Evolutionary conservation across 371 early-diverging fungal genomes (phyloP).

Genomic region (Zychaea mexicana): DNA sequence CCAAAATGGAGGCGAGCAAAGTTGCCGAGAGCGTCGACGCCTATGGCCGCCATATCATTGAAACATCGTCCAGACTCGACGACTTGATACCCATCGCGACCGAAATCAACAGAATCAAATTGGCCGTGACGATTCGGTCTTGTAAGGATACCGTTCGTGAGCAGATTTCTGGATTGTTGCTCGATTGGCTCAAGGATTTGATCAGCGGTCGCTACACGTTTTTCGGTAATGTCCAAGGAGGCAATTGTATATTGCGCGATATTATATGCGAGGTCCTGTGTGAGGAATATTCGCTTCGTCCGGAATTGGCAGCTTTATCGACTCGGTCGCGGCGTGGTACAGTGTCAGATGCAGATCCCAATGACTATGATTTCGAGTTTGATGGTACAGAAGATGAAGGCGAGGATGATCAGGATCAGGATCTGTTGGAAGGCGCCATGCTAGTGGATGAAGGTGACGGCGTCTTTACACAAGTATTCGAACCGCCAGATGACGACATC

Average conservation of each 20-base stretch:
- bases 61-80: slow-evolving; percentile 60
- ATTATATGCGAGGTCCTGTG: slow-evolving; percentile 75
- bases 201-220: slow-evolving; percentile 64
- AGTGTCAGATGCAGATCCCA: slow-evolving; percentile 27
- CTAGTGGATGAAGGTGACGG: slow-evolving; percentile 21
- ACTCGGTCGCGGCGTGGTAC: slow-evolving; percentile 36
- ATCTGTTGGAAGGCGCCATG: slow-evolving; percentile 8
- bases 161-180: slow-evolving; percentile 67
- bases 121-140: slow-evolving; percentile 84
- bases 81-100: slow-evolving; percentile 69
- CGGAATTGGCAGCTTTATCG: slow-evolving; percentile 39
- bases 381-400: slow-evolving; percentile 23
- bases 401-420: slow-evolving; percentile 17
- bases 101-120: slow-evolving; percentile 65
- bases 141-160: slow-evolving; percentile 84
- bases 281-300: slow-evolving; percentile 53
- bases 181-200: slow-evolving; percentile 81
- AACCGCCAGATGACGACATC: slow-evolving; percentile 14
- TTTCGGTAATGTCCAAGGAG: slow-evolving; percentile 46
- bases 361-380: not conserved
- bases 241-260: slow-evolving; percentile 56
- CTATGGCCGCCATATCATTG: slow-evolving; percentile 82
- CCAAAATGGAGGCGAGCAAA: slow-evolving; percentile 24
- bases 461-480: slow-evolving; percentile 5
- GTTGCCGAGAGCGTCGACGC: slow-evolving; percentile 38